Evolutionary conservation across 768 basidiomycete genomes (phyloP), one percentile per base, ranked within the genome.

Genomic region (Fomitopsis pulvina): DNA sequence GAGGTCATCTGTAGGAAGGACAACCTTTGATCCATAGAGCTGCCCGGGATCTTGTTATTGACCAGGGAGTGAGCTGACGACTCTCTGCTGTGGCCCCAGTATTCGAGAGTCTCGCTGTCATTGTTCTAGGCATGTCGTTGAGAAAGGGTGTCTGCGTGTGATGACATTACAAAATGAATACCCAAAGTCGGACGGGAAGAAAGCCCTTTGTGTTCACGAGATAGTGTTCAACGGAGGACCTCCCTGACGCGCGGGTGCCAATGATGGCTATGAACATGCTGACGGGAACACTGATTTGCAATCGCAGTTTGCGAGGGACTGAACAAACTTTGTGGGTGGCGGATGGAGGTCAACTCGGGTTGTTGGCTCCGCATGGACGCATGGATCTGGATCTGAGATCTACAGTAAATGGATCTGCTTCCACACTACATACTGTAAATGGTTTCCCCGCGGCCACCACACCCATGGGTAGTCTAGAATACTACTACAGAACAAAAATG

Each of bases 151-250:
- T n/a, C n/a, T n/a, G n/a, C n/a, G n/a, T n/a, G n/a, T n/a, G n/a
- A n/a, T n/a, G n/a, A n/a, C n/a, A n/a, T n/a, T n/a, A n/a, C n/a
- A n/a, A n/a, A n/a, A n/a, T n/a, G n/a, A n/a, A 18, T 14, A 37
- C 34, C 34, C 14, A 5, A 24, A 83, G 66, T 28, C 65, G 67
- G 41, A 87, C 73, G 9, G 70, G 63, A 12, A 66, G 70, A 57
- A 88, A 90, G 4, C 76, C 77, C 55, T 83, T 79, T 3, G 64
- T 60, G n/a, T 69, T 63, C 26, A 80, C 67, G 16, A 88, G 73
- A 59, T 82, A 87, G 26, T 79, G 70, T 59, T 78, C 70, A 16
- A 89, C 68, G 4, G 67, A 59, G 3, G 65, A 58, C 50, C 69
- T 70, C 6, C 69, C 68, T 4, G 67, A 51, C 2, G 50, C 51